phyloP scores from a whole-genome alignment of 345 rosid genomes.

The Linum tenue region DNA sequence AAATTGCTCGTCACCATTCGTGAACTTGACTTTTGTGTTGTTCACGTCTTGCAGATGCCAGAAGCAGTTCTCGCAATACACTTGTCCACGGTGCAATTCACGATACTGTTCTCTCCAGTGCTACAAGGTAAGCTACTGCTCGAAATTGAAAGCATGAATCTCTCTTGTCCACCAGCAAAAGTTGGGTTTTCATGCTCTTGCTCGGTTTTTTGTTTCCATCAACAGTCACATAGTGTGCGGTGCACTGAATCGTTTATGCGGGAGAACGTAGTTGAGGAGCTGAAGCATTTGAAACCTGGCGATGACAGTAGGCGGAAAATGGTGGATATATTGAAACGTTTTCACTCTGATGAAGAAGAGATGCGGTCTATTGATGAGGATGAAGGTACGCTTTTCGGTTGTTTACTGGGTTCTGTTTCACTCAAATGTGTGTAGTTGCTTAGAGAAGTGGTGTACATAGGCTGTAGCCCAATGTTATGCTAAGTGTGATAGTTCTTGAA shows the following conservation, averaged over 20 bases:
- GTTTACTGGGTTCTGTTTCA: background rate
- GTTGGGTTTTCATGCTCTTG: background rate
- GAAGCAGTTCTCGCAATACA: conserved; percentile 84
- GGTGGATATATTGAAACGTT: conserved; percentile 67
- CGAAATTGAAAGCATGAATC: background rate
- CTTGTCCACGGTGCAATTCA: conserved; percentile 90
- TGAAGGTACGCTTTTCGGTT: conserved; percentile 14
- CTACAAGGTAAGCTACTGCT: conserved; percentile 26
- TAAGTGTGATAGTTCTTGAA: background rate
- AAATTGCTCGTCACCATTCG: background rate
- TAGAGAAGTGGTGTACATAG: background rate
- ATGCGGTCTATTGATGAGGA: conserved; percentile 41
- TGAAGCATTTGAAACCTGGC: conserved; percentile 49
- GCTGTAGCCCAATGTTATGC: background rate
- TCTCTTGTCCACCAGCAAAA: background rate
- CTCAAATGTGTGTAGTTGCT: background rate
- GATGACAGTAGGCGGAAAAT: conserved; percentile 60
- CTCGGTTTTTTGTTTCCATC: background rate
- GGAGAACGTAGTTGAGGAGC: conserved; percentile 75
- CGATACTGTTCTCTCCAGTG: conserved; percentile 79
- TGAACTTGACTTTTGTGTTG: background rate
- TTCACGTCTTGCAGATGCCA: conserved; percentile 38
- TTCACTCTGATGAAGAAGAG: conserved; percentile 52
- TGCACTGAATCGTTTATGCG: conserved; percentile 93
- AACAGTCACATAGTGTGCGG: conserved; percentile 64